Evolutionary conservation across 371 early-diverging fungal genomes (phyloP).

Genomic region (Mortierella sp.): DNA sequence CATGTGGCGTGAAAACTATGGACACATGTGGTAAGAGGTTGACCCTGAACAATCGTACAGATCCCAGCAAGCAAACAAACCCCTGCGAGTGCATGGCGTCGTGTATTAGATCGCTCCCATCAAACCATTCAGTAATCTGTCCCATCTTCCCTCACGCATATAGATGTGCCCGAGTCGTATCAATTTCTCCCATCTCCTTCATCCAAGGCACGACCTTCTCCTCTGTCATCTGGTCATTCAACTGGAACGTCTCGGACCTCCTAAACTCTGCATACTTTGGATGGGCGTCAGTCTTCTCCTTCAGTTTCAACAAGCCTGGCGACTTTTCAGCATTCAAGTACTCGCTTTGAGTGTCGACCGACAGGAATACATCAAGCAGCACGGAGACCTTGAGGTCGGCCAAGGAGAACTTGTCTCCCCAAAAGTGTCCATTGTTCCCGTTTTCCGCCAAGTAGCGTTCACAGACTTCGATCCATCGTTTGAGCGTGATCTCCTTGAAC

Average conservation of each 20-base stretch:
- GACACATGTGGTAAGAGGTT: too few relatives aligned
- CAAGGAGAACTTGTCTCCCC: constrained; percentile 15
- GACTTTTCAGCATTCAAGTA: constrained; percentile 8
- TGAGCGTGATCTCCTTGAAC: constrained; percentile 16
- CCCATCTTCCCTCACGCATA: constrained; percentile 5
- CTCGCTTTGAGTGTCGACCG: not conserved
- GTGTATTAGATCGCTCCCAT: too few relatives aligned
- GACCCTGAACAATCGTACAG: too few relatives aligned
- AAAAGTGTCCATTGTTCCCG: constrained; percentile 26
- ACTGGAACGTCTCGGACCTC: constrained; percentile 14
- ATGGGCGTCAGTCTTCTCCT: constrained; percentile 17
- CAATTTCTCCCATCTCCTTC: constrained; percentile 12
- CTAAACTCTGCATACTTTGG: constrained; percentile 17
- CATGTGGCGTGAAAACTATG: too few relatives aligned
- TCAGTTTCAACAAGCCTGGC: constrained; percentile 25
- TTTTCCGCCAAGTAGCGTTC: constrained; percentile 19
- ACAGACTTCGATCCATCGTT: constrained; percentile 18
- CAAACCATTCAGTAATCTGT: not conserved
- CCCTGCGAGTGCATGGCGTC: too few relatives aligned
- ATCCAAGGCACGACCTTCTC: constrained; percentile 19
- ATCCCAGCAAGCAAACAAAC: too few relatives aligned
- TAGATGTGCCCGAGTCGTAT: constrained; percentile 19
- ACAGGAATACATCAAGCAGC: constrained; percentile 26
- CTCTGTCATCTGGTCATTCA: constrained; percentile 19
- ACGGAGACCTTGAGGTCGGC: constrained; percentile 38